These are phyloP conservation scores for Scedosporium aurantiacum DNA, from an alignment of 2,329 filamentous ascomycete species.

Conservation along the genomic window DNA sequence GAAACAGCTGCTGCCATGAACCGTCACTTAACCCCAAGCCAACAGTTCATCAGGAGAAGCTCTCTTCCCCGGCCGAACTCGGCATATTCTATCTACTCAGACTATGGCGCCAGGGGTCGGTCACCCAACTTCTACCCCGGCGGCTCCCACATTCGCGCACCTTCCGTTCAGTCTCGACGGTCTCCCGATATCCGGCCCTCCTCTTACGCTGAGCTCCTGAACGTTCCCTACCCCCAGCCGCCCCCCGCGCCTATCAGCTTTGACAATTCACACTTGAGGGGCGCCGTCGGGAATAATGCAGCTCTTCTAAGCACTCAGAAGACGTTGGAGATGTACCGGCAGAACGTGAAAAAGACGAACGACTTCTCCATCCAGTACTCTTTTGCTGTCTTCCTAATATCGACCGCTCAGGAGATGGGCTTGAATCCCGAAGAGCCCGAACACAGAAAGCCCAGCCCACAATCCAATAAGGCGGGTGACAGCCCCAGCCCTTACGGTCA, in stretches of 20 bases:
- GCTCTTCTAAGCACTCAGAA: slow-evolving; percentile 85
- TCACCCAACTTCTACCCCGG: slow-evolving; percentile 36
- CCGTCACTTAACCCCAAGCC: slow-evolving; percentile 51
- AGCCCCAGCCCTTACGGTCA: slow-evolving; percentile 33
- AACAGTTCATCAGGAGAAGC: slow-evolving; percentile 41
- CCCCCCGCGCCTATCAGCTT: slow-evolving; percentile 54
- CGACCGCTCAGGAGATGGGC: slow-evolving; percentile 71
- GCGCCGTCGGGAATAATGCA: slow-evolving; percentile 75
- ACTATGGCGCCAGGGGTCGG: slow-evolving; percentile 53
- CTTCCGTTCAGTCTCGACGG: slow-evolving; percentile 39
- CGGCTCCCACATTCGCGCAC: slow-evolving; percentile 32
- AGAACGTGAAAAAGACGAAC: slow-evolving; percentile 94
- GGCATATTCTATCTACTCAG: slow-evolving; percentile 63
- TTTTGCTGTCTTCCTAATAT: slow-evolving; percentile 89
- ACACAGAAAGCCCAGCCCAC: slow-evolving; percentile 34
- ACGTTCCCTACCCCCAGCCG: slow-evolving; percentile 70
- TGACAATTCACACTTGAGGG: slow-evolving; percentile 72
- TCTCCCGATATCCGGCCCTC: slow-evolving; percentile 44
- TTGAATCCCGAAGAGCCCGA: slow-evolving; percentile 38
- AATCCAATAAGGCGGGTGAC: slow-evolving; percentile 34
- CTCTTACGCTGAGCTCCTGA: slow-evolving; percentile 50
- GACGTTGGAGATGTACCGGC: slow-evolving; percentile 94
- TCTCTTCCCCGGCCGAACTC: slow-evolving; percentile 62
- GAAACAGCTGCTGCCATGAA: slow-evolving; percentile 42
- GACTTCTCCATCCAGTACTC: slow-evolving; percentile 88